Conservation (phyloP, 371 early-diverging fungal species). For the Mucor irregularis region DNA sequence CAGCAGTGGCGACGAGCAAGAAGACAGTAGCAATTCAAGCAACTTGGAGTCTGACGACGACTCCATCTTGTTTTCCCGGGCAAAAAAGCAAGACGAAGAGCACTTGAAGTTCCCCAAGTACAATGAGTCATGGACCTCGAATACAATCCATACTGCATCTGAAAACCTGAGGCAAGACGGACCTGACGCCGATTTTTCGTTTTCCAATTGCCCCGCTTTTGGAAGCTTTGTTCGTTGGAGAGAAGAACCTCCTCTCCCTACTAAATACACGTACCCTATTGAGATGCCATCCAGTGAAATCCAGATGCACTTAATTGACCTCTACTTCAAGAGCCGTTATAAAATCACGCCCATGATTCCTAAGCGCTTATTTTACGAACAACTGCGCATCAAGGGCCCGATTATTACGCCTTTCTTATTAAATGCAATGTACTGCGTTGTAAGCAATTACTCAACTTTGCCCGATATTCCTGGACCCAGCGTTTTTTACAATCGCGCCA, state of each 20-base stretch:
- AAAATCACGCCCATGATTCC: conserved; percentile 18
- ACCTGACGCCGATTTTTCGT: neutral
- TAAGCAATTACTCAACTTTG: conserved; percentile 11
- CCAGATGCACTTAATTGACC: conserved; percentile 30
- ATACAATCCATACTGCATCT: neutral
- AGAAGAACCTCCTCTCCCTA: conserved; percentile 27
- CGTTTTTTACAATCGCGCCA: conserved; percentile 38
- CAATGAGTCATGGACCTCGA: neutral
- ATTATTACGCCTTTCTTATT: conserved; percentile 34
- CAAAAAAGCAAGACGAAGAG: conserved; percentile 1
- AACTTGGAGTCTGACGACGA: conserved; percentile 18
- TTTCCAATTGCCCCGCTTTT: conserved; percentile 8
- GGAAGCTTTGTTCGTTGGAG: conserved; percentile 18
- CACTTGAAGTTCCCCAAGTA: neutral
- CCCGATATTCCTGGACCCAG: conserved; percentile 18
- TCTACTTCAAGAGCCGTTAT: conserved; percentile 25
- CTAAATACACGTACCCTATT: conserved; percentile 21
- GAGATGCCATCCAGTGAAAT: conserved; percentile 35
- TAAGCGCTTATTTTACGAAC: conserved; percentile 24
- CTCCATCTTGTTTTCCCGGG: conserved; percentile 17
- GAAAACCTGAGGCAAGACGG: neutral
- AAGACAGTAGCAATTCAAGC: neutral
- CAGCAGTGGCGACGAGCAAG: neutral
- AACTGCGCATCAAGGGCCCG: conserved; percentile 25
- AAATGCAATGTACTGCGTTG: conserved; percentile 30